A percentile compares a stretch with the other conserved stretches of the same genome.
These are phyloP conservation scores for Exophiala aquamarina DNA, from an alignment of 2,329 filamentous ascomycete genomes.

Conservation along the genomic window DNA sequence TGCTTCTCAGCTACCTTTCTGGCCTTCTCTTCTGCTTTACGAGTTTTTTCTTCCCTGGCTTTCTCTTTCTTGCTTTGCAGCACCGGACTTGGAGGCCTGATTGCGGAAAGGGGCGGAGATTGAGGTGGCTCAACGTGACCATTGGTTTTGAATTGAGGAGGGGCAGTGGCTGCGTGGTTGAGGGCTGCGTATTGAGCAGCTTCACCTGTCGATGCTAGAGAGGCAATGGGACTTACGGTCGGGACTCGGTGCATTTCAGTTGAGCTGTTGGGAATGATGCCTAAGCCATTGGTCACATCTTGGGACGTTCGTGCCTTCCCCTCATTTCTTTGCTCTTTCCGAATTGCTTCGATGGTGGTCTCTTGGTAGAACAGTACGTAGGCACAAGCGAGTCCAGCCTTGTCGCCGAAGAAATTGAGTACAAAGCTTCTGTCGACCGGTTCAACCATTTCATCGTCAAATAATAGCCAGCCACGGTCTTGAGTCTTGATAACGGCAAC, in stretches of 20 bases:
- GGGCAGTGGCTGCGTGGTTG: constrained; percentile 67
- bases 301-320: constrained; percentile 53
- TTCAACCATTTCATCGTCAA: constrained; percentile 98
- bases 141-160: constrained; percentile 37
- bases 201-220: constrained; percentile 37
- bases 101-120: constrained; percentile 21
- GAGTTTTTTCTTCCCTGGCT: constrained; percentile 58
- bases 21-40: constrained; percentile 48
- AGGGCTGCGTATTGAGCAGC: constrained; percentile 55
- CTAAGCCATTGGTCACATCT: constrained; percentile 41
- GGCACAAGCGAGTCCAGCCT: constrained; percentile 84
- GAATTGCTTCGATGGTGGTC: constrained; percentile 67
- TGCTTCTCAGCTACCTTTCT: constrained; percentile 45
- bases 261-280: constrained; percentile 36
- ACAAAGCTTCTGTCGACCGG: constrained; percentile 97
- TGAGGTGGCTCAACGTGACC: constrained; percentile 22
- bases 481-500: constrained; percentile 97
- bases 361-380: constrained; percentile 99
- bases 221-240: constrained; percentile 33
- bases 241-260: constrained; percentile 40
- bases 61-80: constrained; percentile 67
- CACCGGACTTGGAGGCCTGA: constrained; percentile 32
- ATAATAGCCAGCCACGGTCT: constrained; percentile 91
- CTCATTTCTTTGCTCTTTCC: constrained; percentile 81
- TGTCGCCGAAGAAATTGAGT: constrained; percentile 94